Conservation (phyloP, 176 grass and related monocot genomes). For the Avena eriantha region DNA sequence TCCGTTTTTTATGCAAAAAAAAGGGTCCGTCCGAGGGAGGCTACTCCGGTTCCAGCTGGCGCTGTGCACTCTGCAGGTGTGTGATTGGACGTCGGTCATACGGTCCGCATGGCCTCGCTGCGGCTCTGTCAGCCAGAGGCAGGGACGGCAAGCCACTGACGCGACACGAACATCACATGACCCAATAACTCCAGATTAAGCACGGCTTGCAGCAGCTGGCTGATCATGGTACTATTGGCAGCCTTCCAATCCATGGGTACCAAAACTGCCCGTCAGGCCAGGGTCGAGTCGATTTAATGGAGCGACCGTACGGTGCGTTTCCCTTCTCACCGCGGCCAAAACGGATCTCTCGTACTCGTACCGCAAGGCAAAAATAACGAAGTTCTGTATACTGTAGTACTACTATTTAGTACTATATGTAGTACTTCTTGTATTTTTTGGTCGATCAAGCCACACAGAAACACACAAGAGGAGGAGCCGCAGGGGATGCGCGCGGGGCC, state of each 20-base stretch:
- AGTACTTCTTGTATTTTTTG: not conserved
- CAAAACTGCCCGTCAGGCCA: not conserved
- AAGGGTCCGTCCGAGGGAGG: not conserved
- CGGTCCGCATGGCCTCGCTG: constrained; percentile 7
- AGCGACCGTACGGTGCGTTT: not conserved
- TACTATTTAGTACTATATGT: too few species aligned
- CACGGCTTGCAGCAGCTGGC: not conserved
- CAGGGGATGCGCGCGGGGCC: constrained; percentile 10
- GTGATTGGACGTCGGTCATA: not conserved
- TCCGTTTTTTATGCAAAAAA: not conserved
- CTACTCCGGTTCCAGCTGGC: not conserved
- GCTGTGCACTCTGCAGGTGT: not conserved
- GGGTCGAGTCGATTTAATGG: not conserved
- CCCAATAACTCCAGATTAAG: not conserved
- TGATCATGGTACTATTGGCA: not conserved
- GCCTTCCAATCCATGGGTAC: not conserved
- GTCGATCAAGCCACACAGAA: not conserved
- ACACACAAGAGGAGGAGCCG: not conserved
- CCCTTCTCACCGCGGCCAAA: too few species aligned
- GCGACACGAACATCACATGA: constrained; percentile 25
- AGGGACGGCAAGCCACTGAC: not conserved
- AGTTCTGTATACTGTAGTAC: too few species aligned
- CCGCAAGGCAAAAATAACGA: not conserved
- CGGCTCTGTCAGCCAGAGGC: not conserved
- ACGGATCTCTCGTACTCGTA: too few species aligned